These are phyloP conservation scores for Sphagnum contortum DNA, from an alignment of 225 moss, liverwort and hornwort genomes.

Conservation along the genomic window DNA sequence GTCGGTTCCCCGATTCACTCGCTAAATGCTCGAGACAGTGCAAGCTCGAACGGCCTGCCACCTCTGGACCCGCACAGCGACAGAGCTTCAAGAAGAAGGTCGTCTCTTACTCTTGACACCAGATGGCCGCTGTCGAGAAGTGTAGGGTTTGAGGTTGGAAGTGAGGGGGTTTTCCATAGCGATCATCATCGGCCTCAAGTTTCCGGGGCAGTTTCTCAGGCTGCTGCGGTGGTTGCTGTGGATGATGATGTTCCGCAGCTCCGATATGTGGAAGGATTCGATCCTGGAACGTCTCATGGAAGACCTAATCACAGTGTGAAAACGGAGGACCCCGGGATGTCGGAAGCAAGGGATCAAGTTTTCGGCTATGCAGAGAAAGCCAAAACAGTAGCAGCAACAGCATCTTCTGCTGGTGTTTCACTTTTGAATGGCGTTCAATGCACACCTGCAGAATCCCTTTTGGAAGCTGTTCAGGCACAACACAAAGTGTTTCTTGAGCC, in stretches of 20 bases:
- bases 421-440: neutral
- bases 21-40: constrained; percentile 36
- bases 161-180: constrained; percentile 14
- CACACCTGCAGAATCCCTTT: constrained; percentile 22
- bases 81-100: constrained; percentile 34
- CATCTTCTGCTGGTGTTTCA: neutral
- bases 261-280: constrained; percentile 33
- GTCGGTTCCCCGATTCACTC: constrained; percentile 41
- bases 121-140: constrained; percentile 41
- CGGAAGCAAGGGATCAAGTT: constrained; percentile 35
- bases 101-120: constrained; percentile 36
- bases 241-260: constrained; percentile 6
- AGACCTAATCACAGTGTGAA: constrained; percentile 6
- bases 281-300: constrained; percentile 9
- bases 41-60: constrained; percentile 47
- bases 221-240: too few species aligned
- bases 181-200: constrained; percentile 13
- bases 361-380: constrained; percentile 32
- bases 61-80: constrained; percentile 63
- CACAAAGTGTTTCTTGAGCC: constrained; percentile 24
- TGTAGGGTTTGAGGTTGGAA: constrained; percentile 55
- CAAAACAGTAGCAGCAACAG: constrained; percentile 13
- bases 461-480: constrained; percentile 27
- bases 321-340: constrained; percentile 11
- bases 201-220: too few species aligned